phyloP scores from a whole-genome alignment of 768 basidiomycete genomes.

The Phanerochaete sordida region DNA sequence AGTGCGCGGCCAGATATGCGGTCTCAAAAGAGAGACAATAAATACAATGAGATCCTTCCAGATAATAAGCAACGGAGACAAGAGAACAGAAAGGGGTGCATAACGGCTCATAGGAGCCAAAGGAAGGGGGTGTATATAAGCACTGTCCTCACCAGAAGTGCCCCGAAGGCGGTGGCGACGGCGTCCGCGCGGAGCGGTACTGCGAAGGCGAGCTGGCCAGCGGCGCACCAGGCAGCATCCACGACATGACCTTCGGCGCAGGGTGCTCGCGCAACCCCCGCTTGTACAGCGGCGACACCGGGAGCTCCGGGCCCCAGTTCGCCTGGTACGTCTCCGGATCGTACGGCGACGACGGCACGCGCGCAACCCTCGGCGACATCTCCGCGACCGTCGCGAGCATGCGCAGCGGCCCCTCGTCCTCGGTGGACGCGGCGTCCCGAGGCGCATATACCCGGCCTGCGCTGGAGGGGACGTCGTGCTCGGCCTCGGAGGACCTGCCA shows the following conservation, averaged over 20 bases:
- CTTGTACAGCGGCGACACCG: not conserved
- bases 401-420: not conserved
- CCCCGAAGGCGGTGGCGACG: not conserved
- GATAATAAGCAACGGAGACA: too few relatives aligned
- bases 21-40: too few relatives aligned
- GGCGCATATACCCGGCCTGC: not conserved
- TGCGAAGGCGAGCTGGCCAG: not conserved
- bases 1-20: too few relatives aligned
- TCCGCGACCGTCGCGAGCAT: not conserved
- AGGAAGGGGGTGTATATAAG: not conserved
- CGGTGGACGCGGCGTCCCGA: not conserved
- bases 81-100: too few relatives aligned
- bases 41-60: too few relatives aligned
- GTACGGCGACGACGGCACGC: not conserved
- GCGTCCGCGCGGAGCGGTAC: not conserved
- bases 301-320: not conserved
- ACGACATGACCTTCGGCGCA: not conserved
- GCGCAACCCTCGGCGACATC: not conserved
- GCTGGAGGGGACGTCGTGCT: not conserved
- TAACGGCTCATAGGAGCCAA: too few relatives aligned
- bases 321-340: not conserved
- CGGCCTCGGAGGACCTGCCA: not conserved
- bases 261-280: not conserved
- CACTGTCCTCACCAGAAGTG: not conserved
- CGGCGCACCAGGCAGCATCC: not conserved